phyloP scores from a whole-genome alignment of 768 basidiomycete species.

The Phylloporus rhodoxanthus region DNA sequence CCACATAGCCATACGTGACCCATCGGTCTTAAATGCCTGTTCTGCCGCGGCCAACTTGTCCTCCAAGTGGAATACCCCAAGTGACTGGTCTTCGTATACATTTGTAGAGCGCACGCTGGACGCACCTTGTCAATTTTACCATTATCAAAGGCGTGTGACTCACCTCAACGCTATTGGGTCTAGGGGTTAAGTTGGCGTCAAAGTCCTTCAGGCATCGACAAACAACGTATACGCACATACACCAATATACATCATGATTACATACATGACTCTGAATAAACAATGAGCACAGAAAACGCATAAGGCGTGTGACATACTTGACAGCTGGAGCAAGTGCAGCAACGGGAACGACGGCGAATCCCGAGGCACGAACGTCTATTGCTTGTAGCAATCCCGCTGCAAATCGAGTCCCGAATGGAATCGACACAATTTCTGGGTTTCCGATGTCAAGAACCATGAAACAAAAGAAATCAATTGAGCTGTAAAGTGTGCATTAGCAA shows the following conservation, averaged over 20 bases:
- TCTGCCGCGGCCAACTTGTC: slow-evolving; percentile 47
- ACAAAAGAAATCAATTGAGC: slow-evolving; percentile 80
- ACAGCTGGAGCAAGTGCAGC: slow-evolving; percentile 81
- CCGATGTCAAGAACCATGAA: slow-evolving; percentile 88
- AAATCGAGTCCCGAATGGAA: slow-evolving; percentile 69
- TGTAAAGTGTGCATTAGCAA: slow-evolving; percentile 25
- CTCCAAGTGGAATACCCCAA: slow-evolving; percentile 65
- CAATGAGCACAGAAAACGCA: not conserved
- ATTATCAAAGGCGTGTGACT: not conserved
- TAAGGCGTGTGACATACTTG: slow-evolving; percentile 47
- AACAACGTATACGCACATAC: slow-evolving; percentile 50
- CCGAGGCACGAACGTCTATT: slow-evolving; percentile 77
- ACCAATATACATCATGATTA: slow-evolving; percentile 92
- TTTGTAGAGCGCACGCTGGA: slow-evolving; percentile 83
- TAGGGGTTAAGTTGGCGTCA: slow-evolving; percentile 22
- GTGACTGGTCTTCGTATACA: slow-evolving; percentile 88
- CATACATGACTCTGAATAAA: slow-evolving; percentile 63
- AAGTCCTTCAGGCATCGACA: not conserved
- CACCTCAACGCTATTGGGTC: slow-evolving; percentile 81
- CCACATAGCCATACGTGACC: slow-evolving; percentile 60
- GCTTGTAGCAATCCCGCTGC: slow-evolving; percentile 75
- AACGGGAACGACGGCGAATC: slow-evolving; percentile 74
- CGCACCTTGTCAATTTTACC: not conserved
- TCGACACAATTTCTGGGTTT: slow-evolving; percentile 56
- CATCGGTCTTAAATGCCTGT: slow-evolving; percentile 36